Evolutionary conservation across 768 basidiomycete genomes (phyloP).

Genomic region (Tricholomella constricta): DNA sequence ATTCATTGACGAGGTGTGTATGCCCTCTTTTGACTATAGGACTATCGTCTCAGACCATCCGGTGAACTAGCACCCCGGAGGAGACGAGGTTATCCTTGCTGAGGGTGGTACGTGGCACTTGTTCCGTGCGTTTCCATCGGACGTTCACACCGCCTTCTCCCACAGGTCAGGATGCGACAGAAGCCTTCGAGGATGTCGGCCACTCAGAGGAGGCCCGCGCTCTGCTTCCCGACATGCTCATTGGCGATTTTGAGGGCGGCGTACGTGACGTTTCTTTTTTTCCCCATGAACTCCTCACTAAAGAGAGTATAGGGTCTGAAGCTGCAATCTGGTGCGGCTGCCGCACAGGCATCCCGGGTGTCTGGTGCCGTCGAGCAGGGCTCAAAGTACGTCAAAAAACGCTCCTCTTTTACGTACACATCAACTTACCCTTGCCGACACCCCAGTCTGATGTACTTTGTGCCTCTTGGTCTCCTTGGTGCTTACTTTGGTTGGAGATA

Average conservation of each 20-base stretch:
- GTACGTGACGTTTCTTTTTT: constrained; percentile 46
- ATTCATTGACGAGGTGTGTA: constrained; percentile 89
- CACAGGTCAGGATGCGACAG: constrained; percentile 91
- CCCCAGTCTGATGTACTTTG: constrained; percentile 75
- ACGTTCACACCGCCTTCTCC: constrained; percentile 10
- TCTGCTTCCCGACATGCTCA: constrained; percentile 72
- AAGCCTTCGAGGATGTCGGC: constrained; percentile 98
- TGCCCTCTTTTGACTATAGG: not conserved
- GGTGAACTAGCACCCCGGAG: constrained; percentile 81
- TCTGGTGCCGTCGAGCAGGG: constrained; percentile 60
- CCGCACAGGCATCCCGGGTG: constrained; percentile 46
- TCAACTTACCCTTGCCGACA: constrained; percentile 7
- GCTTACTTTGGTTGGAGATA: constrained; percentile 89
- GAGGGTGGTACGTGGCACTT: constrained; percentile 74
- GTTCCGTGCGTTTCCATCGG: constrained; percentile 4
- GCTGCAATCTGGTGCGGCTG: constrained; percentile 52
- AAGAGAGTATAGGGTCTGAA: constrained; percentile 44
- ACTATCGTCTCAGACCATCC: not conserved
- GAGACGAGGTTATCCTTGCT: constrained; percentile 94
- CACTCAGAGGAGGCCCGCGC: constrained; percentile 97
- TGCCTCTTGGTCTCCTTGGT: constrained; percentile 76
- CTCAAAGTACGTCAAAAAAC: constrained; percentile 55
- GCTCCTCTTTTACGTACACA: constrained; percentile 12
- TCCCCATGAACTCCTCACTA: constrained; percentile 9
- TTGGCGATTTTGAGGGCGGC: constrained; percentile 81